Evolutionary conservation across 179 eudicot genomes (phyloP).

Genomic region (Spinacia oleracea): DNA sequence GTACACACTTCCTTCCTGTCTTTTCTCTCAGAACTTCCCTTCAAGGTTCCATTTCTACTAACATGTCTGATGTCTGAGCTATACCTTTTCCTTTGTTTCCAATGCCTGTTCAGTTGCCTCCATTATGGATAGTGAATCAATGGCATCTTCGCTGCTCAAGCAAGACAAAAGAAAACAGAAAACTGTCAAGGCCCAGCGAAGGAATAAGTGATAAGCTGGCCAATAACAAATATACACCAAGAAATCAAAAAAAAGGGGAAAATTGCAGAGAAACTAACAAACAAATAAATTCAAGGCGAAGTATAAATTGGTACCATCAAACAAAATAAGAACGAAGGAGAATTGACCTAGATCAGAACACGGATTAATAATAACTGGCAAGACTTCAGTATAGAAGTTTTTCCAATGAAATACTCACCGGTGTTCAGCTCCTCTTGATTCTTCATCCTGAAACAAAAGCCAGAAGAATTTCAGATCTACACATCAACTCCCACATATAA

Average conservation of each 20-base stretch:
- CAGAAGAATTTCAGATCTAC: conserved; percentile 10
- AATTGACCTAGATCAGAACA: background rate
- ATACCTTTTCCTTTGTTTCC: conserved; percentile 77
- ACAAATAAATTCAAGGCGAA: background rate
- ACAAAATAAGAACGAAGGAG: background rate
- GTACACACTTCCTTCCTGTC: background rate
- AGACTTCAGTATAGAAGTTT: conserved; percentile 7
- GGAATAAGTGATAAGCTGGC: background rate
- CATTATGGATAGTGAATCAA: conserved; percentile 77
- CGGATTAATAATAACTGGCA: background rate
- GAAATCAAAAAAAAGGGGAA: background rate
- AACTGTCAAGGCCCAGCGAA: background rate
- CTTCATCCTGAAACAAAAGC: conserved; percentile 50
- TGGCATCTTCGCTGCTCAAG: conserved; percentile 59
- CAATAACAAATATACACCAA: background rate
- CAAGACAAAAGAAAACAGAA: conserved; percentile 14
- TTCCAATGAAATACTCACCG: conserved; percentile 48
- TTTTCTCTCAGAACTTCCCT: background rate
- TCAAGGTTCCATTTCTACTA: background rate
- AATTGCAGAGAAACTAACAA: background rate
- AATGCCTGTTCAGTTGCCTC: conserved; percentile 72
- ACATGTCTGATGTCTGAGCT: background rate
- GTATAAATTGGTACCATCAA: background rate
- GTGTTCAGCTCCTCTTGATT: conserved; percentile 51
- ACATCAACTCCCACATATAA: background rate